Base-by-base conservation (phyloP, 1,284 basidiomycete genomes). In the Heterobasidion occidentale region DNA sequence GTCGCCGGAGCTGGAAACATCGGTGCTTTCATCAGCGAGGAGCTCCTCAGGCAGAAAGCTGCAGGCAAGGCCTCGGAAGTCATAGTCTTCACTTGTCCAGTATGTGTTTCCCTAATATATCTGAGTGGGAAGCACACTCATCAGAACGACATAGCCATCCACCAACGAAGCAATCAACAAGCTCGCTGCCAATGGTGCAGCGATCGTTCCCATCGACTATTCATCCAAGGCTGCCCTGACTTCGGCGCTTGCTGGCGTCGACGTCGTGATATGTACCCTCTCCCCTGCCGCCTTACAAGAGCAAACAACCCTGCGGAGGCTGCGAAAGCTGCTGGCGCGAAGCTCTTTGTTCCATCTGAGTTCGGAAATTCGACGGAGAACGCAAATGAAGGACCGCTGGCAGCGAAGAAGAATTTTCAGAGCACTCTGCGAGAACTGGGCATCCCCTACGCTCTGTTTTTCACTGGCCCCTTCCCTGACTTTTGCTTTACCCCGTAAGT, bases 291-390 rank as follows among this genome's bases (percentile, higher is more conserved):
- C 54, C 8, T 38, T 62, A 17, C 55, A 47, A 7, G 36, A 48
- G 8, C 68, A 70, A 59, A 49, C 53, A 3, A 34, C 60, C 0
- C 53, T n/a, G 66, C 62, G 7, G 59, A 63, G 9, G 65, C 66
- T 0, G 63, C 68, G 8, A 67, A 70, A 56, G 55, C 54, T 7
- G 65, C 66, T 0, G 67, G 64, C 14, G 67, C 68, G 4, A 63
- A 66, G 54, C 59, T 69, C 34, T 70, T 68, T 56, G 64, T 64
- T 15, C 68, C 67, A 1, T 68, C 65, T 42, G 68, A 69, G 56
- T 69, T 61, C 42, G 68, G 67, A 7, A 44, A 53, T 52, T 33
- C 49, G 14, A 62, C 46, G n/a, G 60, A 58, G 35, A 56, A 55
- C 6, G 27, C 15, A 47, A 56, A 51, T 3, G 54, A 57, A 36